Base-by-base conservation (phyloP, 2,329 filamentous ascomycete genomes). In the Phaeosphaeria sp. region DNA sequence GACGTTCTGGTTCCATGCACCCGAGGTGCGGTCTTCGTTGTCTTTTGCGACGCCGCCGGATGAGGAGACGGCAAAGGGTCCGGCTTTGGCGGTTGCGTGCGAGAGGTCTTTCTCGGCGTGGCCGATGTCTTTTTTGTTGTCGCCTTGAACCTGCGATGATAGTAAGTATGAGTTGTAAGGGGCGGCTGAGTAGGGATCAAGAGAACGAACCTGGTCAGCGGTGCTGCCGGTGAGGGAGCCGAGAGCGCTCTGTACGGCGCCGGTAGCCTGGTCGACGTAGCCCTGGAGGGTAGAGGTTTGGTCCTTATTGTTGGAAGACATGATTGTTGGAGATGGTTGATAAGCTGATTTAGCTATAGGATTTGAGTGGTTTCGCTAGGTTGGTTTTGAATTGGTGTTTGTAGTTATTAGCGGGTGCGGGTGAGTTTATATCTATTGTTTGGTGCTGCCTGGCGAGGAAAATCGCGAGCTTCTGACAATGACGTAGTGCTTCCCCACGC, bases 1-100 rank as follows among this genome's bases (percentile, higher is more conserved):
- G n/a, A 93, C 73, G 5, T 92, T 96, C 80, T 97, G 93, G 81
- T 97, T 92, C 88, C 90, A 96, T 18, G 84, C 84, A 44, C 94
- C 93, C 18, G 86, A 75, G 21, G 84, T 81, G 64, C 93, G 91
- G 75, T 94, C 83, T 11, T 88, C 82, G 77, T 91, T 83, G 77
- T 97, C 92, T 66, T 86, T 84, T 61, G 89, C 85, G 49, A 90
- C 81, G 36, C 88, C 89, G 48, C 92, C 92, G 0, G 87, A 85
- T 50, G 88, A 82, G 11, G 89, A 89, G 56, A 91, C 84, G 22
- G 89, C 87, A 74, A 89, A 82, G 59, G 90, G 88, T 4, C 90
- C 92, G n/a, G 90, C 75, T 77, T 92, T 94, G 64, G 84, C 84
- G 17, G 90, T 85, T 5, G 90, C 85, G 75, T 96, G 89, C 6